Conservation (phyloP, 805 yeast species). For the Pichia deserticola region DNA sequence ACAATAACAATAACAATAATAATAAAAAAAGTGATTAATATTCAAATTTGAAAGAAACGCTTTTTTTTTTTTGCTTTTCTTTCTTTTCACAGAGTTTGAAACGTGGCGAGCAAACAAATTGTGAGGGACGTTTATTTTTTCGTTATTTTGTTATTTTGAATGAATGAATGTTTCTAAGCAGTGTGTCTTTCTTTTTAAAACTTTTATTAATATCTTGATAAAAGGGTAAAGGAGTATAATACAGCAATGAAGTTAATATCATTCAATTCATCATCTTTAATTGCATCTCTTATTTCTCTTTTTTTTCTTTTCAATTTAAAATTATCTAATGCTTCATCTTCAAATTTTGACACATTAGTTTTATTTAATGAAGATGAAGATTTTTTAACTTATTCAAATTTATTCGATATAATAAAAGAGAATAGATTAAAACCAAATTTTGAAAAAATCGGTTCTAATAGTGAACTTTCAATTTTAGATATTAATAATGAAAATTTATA, state of each 20-base stretch:
- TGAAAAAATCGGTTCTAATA: neutral
- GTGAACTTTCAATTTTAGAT: slow-evolving; percentile 24
- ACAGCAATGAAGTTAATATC: too few species aligned
- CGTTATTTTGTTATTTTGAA: too few species aligned
- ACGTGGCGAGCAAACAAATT: neutral
- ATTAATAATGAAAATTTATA: slow-evolving; percentile 37
- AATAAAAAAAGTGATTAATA: neutral
- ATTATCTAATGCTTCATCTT: neutral
- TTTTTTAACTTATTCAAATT: neutral
- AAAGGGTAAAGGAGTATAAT: too few species aligned
- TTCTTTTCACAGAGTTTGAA: too few species aligned
- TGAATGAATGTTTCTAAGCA: too few species aligned
- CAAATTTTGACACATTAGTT: neutral
- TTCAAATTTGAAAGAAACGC: neutral
- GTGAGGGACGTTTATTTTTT: neutral
- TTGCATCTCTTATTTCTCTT: neutral
- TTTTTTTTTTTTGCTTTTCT: neutral
- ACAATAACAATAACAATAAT: neutral
- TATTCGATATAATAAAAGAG: neutral
- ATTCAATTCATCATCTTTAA: too few species aligned
- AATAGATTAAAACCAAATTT: neutral
- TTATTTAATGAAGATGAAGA: neutral
- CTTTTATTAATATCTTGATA: too few species aligned
- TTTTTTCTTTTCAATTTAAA: neutral
- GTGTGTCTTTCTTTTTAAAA: too few species aligned